Base-by-base conservation (phyloP, 768 basidiomycete genomes). In the Candolleomyces efflorescens region DNA sequence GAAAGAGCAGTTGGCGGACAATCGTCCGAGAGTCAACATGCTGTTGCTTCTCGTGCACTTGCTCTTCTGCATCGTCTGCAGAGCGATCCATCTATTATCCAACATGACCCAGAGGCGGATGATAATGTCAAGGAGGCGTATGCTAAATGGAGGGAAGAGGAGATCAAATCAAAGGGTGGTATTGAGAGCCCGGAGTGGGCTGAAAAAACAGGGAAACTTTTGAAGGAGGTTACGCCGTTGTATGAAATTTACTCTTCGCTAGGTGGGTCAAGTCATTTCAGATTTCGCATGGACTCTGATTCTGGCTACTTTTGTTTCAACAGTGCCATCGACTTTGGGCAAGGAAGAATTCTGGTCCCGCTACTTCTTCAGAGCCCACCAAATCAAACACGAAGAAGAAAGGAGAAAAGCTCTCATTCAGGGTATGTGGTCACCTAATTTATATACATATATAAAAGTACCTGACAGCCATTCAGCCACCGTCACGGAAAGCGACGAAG, bases 281-380 rank as follows among this genome's bases (percentile, higher is more conserved):
- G 9, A 5, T 43, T 17, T 27, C 37, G 26, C n/a, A 39, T 46
- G 56, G 26, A 59, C n/a, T 52, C 43, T 27, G 24, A 32, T 32
- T 32, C 32, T 11, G 32, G 27, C 9, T 27, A 27, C 27, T 4
- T 9, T 27, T 32, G 32, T n/a, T n/a, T n/a, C 5, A 32, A n/a
- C 61, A 94, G 92, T 92, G 2, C 90, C 92, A 1, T 77, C 81
- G 11, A 76, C 77, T 52, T 73, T 93, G 69, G 77, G 81, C 1
- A 78, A 79, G 52, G 80, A 84, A 46, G 75, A 75, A 13, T 97
- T 95, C 71, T 96, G 94, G 94, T 80, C 80, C 39, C 82, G 94
- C 6, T 96, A 91, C 73, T 94, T 94, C 75, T 97, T 94, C 82
- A 82, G 94, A 11, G 81, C 84, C 18, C 76, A 90, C 68, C 92